These are phyloP conservation scores for Sporisorium reilianum DNA, from an alignment of 1,284 basidiomycete species.

Conservation along the genomic window DNA sequence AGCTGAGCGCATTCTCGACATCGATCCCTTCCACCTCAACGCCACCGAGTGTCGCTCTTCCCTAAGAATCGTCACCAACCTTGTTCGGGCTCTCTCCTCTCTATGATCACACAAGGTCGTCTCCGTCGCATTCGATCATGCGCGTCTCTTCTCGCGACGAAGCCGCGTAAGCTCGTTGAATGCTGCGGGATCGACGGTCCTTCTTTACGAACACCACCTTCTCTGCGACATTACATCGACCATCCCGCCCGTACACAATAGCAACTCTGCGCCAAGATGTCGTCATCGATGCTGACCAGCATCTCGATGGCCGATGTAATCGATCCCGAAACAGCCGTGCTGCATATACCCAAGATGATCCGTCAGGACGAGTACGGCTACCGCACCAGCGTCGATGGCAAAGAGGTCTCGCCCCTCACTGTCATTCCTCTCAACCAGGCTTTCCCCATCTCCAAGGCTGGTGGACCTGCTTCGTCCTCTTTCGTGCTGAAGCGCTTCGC, in stretches of 20 bases:
- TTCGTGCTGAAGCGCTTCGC: constrained; percentile 36
- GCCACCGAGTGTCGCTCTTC: not conserved
- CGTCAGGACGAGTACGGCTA: constrained; percentile 47
- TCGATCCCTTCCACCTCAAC: not conserved
- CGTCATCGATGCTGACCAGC: constrained; percentile 35
- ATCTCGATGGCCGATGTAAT: constrained; percentile 47
- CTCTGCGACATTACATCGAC: not conserved
- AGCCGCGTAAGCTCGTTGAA: not conserved
- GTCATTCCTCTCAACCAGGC: constrained; percentile 25
- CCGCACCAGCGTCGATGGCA: constrained; percentile 37
- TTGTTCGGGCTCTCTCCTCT: not conserved
- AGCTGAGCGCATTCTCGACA: constrained; percentile 1
- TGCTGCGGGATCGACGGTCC: constrained; percentile 2
- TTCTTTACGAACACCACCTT: not conserved
- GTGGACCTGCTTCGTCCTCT: constrained; percentile 1
- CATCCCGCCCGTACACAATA: not conserved
- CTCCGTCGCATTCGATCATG: not conserved
- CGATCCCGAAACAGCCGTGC: constrained; percentile 34
- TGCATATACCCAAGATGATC: constrained; percentile 51
- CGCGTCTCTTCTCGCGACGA: not conserved
- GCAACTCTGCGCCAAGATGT: not conserved
- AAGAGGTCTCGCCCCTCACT: constrained; percentile 31
- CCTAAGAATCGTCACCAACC: too few species aligned
- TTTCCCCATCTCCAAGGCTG: constrained; percentile 22
- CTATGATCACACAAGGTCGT: constrained; percentile 5